Evolutionary conservation across 805 yeast species (phyloP).

Genomic region (Myxozyma kluyveri): DNA sequence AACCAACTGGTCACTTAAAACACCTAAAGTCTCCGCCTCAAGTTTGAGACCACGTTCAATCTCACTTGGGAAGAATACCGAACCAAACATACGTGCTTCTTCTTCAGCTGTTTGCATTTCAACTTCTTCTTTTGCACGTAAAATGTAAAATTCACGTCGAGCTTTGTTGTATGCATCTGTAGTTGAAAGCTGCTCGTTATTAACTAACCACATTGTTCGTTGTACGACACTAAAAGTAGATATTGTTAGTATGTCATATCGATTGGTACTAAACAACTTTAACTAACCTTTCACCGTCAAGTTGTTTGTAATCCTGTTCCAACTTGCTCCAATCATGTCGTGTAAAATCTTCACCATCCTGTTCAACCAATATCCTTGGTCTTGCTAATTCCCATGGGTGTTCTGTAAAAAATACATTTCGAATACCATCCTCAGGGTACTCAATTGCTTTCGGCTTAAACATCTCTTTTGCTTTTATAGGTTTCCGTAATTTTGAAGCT

Average conservation of each 20-base stretch:
- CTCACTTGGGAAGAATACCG: conserved; percentile 60
- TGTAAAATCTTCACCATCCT: conserved; percentile 54
- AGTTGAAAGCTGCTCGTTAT: conserved; percentile 36
- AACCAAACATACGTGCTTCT: conserved; percentile 83
- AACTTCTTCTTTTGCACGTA: conserved; percentile 80
- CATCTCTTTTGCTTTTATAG: conserved; percentile 43
- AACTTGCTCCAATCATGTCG: conserved; percentile 74
- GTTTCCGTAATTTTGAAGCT: conserved; percentile 39
- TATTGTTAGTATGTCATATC: background rate
- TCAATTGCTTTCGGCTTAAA: conserved; percentile 53
- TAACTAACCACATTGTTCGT: conserved; percentile 58
- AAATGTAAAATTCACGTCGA: conserved; percentile 79
- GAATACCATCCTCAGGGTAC: conserved; percentile 74
- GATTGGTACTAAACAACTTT: background rate
- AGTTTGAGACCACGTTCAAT: conserved; percentile 64
- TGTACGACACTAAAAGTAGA: conserved; percentile 58
- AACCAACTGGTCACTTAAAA: conserved; percentile 38
- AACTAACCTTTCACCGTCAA: conserved; percentile 71
- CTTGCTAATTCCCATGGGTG: conserved; percentile 98
- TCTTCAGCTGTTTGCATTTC: conserved; percentile 70
- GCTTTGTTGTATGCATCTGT: conserved; percentile 74
- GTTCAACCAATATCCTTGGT: conserved; percentile 80
- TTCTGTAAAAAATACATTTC: conserved; percentile 79
- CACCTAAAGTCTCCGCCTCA: conserved; percentile 68
- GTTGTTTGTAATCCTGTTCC: conserved; percentile 65